Evolutionary conservation across 73 alveolate species (phyloP).

Genomic region (Blepharisma japonicum): DNA sequence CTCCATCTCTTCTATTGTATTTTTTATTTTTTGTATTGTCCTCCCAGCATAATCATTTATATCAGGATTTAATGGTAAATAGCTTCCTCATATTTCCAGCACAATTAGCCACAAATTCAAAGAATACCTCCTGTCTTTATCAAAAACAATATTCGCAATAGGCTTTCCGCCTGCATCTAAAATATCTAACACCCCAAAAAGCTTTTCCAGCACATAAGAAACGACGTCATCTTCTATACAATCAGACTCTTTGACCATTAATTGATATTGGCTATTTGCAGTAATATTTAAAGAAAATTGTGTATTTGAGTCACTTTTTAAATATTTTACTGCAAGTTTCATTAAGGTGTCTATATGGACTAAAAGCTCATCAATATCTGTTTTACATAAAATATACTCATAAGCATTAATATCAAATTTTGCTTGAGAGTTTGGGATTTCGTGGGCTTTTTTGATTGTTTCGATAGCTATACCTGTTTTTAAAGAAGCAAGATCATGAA

Average conservation of each 20-base stretch:
- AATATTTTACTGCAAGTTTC: not conserved
- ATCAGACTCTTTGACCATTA: not conserved
- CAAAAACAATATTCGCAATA: not conserved
- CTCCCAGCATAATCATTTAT: too few species aligned
- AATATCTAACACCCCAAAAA: not conserved
- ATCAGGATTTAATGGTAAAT: slow-evolving; percentile 17
- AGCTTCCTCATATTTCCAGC: slow-evolving; percentile 29
- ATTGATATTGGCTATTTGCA: not conserved
- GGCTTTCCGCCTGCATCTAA: slow-evolving; percentile 31
- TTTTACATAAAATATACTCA: not conserved
- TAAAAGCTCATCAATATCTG: not conserved
- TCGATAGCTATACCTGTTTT: slow-evolving; percentile 18
- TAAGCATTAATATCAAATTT: not conserved
- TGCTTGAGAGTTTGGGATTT: too few species aligned
- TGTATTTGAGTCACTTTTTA: not conserved
- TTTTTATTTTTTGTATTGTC: slow-evolving; percentile 2
- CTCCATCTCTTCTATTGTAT: not conserved
- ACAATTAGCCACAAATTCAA: slow-evolving; percentile 16
- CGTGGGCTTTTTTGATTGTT: too few species aligned
- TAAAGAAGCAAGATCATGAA: slow-evolving; percentile 22
- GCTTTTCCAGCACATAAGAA: not conserved
- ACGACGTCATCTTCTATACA: slow-evolving; percentile 2
- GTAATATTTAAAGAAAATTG: not conserved
- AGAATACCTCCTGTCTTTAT: not conserved
- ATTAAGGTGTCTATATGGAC: not conserved